phyloP scores from a whole-genome alignment of 2,329 filamentous ascomycete genomes.

The Beauveria brongniartii region DNA sequence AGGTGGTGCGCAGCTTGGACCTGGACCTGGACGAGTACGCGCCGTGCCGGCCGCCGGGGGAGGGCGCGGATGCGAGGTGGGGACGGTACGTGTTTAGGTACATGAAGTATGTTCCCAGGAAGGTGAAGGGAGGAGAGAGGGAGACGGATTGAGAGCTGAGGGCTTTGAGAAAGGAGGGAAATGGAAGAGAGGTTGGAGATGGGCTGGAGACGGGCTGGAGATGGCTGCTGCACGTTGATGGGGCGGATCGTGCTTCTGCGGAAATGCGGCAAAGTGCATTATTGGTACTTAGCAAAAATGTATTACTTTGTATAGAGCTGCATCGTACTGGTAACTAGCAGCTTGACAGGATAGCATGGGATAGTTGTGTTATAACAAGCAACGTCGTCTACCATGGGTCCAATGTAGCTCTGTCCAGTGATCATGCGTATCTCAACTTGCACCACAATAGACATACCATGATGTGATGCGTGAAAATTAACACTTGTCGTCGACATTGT shows the following conservation, averaged over 20 bases:
- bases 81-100: conserved; percentile 27
- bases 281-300: not conserved
- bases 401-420: too few species aligned
- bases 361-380: too few species aligned
- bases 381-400: too few species aligned
- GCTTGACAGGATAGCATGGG: too few species aligned
- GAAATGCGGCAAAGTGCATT: not conserved
- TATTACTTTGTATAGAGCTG: not conserved
- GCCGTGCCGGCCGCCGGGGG: conserved; percentile 17
- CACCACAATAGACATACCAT: too few species aligned
- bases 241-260: not conserved
- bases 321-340: not conserved
- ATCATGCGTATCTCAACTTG: too few species aligned
- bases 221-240: not conserved
- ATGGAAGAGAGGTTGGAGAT: not conserved
- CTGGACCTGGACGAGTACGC: conserved; percentile 26
- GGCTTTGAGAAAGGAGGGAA: not conserved
- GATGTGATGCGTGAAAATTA: too few species aligned
- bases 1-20: conserved; percentile 20
- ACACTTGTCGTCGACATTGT: too few species aligned
- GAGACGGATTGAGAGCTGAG: not conserved
- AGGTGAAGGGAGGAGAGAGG: not conserved
- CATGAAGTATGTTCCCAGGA: conserved; percentile 20
- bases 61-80: conserved; percentile 21
- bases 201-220: not conserved